phyloP scores from a whole-genome alignment of 768 basidiomycete genomes.

The Calocera cornea region DNA sequence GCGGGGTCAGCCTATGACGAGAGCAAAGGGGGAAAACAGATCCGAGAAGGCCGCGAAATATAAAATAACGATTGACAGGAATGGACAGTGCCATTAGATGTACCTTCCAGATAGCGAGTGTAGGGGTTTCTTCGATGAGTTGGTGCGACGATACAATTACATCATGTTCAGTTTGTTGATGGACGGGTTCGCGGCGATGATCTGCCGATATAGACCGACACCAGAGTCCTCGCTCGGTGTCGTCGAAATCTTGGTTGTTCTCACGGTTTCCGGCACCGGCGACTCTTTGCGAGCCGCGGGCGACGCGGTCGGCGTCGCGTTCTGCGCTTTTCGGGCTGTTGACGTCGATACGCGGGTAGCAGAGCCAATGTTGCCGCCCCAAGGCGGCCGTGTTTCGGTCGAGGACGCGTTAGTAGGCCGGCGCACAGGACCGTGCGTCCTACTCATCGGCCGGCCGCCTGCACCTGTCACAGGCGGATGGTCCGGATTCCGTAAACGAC shows the following conservation, averaged over 20 bases:
- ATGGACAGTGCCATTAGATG: constrained; percentile 8
- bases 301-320: background rate
- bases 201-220: constrained; percentile 67
- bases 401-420: background rate
- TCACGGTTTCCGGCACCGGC: background rate
- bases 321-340: background rate
- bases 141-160: background rate
- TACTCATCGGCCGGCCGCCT: background rate
- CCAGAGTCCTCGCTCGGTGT: constrained; percentile 43
- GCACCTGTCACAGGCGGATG: constrained; percentile 7
- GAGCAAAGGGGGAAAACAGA: background rate
- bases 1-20: background rate
- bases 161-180: constrained; percentile 28
- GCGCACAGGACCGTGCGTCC: background rate
- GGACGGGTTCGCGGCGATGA: constrained; percentile 62
- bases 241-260: background rate
- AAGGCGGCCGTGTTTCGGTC: background rate
- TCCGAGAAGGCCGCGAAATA: background rate
- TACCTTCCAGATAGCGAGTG: constrained; percentile 9
- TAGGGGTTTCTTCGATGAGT: background rate
- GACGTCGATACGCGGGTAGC: background rate
- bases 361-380: background rate
- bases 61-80: constrained; percentile 3
- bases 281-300: background rate
- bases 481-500: constrained; percentile 59